phyloP scores from a whole-genome alignment of 257 asterid genomes.

The Nicotiana otophora region DNA sequence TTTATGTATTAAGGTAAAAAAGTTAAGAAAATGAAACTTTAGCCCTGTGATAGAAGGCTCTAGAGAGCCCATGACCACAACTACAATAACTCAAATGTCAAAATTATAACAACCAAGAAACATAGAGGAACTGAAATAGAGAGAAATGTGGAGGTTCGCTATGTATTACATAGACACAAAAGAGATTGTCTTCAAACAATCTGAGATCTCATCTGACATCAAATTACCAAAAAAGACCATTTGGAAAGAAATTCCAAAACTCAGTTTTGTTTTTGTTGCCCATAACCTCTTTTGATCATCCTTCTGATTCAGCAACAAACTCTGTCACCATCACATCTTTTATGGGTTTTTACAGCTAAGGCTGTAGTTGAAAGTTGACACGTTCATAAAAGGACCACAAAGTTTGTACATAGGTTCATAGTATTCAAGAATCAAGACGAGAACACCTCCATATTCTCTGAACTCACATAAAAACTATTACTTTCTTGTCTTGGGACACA shows the following conservation, averaged over 20 bases:
- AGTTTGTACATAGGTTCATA: slow-evolving; percentile 33
- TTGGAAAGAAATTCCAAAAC: slow-evolving; percentile 36
- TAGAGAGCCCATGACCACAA: not conserved
- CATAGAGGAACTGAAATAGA: not conserved
- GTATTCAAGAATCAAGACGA: too few relatives aligned
- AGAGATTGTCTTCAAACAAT: not conserved
- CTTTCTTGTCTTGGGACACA: slow-evolving; percentile 31
- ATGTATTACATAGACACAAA: not conserved
- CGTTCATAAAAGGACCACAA: slow-evolving; percentile 70
- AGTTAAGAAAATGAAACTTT: not conserved
- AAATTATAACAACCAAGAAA: not conserved
- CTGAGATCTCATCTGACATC: not conserved
- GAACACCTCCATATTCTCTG: slow-evolving; percentile 53
- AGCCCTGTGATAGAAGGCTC: not conserved
- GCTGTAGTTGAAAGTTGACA: slow-evolving; percentile 56
- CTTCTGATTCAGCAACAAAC: slow-evolving; percentile 77
- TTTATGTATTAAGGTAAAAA: not conserved
- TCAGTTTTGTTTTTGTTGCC: slow-evolving; percentile 32
- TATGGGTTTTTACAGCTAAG: slow-evolving; percentile 83
- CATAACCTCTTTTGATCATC: slow-evolving; percentile 28
- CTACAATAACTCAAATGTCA: not conserved
- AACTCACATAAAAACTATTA: slow-evolving; percentile 27
- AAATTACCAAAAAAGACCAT: not conserved
- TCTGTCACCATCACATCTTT: slow-evolving; percentile 78
- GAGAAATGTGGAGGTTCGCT: slow-evolving; percentile 1